Conservation (phyloP, 2,329 filamentous ascomycete genomes). For the Pseudocercospora fijiensis region DNA sequence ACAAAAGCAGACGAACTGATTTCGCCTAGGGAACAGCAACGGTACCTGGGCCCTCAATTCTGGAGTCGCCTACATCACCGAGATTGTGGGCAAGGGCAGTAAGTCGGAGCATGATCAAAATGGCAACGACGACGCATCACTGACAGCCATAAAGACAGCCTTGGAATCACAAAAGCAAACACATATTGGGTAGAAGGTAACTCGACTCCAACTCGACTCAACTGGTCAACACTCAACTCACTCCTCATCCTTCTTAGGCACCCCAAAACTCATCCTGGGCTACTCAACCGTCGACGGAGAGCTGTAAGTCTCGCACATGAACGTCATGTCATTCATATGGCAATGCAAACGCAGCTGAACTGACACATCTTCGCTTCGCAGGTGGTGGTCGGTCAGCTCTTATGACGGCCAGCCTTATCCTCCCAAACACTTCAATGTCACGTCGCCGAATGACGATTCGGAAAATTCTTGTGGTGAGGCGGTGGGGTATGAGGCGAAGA, state of each 20-base stretch:
- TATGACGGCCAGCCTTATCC: slow-evolving; percentile 15
- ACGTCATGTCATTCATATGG: too few relatives aligned
- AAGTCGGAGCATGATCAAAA: background rate
- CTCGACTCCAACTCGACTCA: background rate
- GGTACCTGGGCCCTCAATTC: slow-evolving; percentile 21
- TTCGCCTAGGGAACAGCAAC: slow-evolving; percentile 1
- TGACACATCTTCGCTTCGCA: too few relatives aligned
- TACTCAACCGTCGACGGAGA: slow-evolving; percentile 10
- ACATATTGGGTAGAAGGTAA: slow-evolving; percentile 14
- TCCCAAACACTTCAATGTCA: slow-evolving; percentile 14
- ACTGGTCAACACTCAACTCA: background rate
- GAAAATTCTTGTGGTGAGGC: slow-evolving; percentile 17
- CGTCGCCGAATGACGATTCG: background rate
- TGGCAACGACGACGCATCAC: background rate
- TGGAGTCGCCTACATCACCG: slow-evolving; percentile 24
- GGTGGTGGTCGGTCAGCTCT: slow-evolving; percentile 14
- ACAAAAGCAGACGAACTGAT: background rate
- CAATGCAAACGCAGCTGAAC: too few relatives aligned
- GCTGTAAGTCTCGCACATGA: slow-evolving; percentile 5
- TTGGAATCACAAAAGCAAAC: slow-evolving; percentile 32
- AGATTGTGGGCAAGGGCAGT: slow-evolving; percentile 32
- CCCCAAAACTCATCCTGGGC: slow-evolving; percentile 15
- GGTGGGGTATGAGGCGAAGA: slow-evolving; percentile 19
- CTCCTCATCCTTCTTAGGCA: background rate
- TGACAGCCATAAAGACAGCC: slow-evolving; percentile 23